Evolutionary conservation across 202 grass and related monocot genomes (phyloP), one percentile per base, ranked within the genome.

Genomic region (Sporobolus alterniflorus): DNA sequence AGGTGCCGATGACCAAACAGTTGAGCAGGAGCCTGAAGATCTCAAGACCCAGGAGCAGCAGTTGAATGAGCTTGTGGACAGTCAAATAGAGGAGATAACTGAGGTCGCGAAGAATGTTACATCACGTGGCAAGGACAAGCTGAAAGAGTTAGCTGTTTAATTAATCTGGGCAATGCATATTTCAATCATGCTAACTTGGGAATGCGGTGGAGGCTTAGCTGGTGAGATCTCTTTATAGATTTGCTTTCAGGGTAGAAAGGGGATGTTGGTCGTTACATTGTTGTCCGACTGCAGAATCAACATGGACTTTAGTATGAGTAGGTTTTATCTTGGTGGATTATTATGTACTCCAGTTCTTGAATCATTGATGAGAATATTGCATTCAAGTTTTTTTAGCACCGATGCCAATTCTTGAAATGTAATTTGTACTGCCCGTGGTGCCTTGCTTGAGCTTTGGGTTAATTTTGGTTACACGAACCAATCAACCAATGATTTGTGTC

Each of bases 21-120:
- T 82, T 20, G 84, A 90, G 64, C 75, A 74, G 72, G 78, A 84
- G 77, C 84, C 84, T 1, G 90, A 84, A 72, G 90, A 90, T 61
- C 69, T 86, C 11, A 55, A 71, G 59, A 86, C 85, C 7, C 92
- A 95, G 86, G 96, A 90, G 56, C 39, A 90, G 80, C 96, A 98
- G 80, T 57, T 98, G 48, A 98, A 91, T 42, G 82, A 92, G 51
- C 82, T 98, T 46, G 89, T 95, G 11, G 83, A 90, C 17, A 91
- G 57, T 52, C 82, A 91, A 79, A 88, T 95, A 51, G 89, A 95
- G 24, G 96, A 93, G 59, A 90, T 98, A 30, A 36, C 61, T 31
- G 88, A 88, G 62, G 76, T 92, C 6, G 89, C 89, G 0, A 90
- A 85, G 57, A 98, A 98, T 49, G 92, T 92, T 57, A 74, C 64